Evolutionary conservation across 768 basidiomycete species (phyloP), one percentile per base, ranked within the genome.

Genomic region (Nevesoporus exiguus): DNA sequence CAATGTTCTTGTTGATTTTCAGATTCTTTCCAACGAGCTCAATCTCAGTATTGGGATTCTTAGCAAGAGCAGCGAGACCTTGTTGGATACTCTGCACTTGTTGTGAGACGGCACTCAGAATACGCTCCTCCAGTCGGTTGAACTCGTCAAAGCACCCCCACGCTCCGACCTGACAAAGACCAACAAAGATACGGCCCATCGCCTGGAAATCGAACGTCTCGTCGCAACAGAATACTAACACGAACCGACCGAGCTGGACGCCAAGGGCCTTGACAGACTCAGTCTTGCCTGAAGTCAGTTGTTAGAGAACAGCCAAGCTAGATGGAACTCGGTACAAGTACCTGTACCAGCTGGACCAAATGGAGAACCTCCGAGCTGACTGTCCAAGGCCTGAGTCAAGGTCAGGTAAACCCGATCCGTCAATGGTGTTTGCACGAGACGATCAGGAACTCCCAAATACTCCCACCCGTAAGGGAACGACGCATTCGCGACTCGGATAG

Each of bases 211-310:
- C 97, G 72, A 99, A 98, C 0, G 92, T 97, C 71, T 99, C 97
- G 71, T 99, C 97, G 66, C 97, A 99, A 69, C 97, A 98, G 76
- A 99, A 99, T n/a, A 99, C 97, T 45, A 99, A 80, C n/a, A 99
- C 97, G 65, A 99, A 99, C 34, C 97, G 86, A 37, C 97, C 97
- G 6, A 99, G 84, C 64, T 97, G 95, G 2, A 98, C 93, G 47
- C 97, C 97, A 21, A 99, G 84, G 2, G 97, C 95, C 72, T 99
- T 99, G 68, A 99, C 97, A 2, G 97, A 98, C 73, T 99, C 97
- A 0, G 97, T 99, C 77, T 99, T 99, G 29, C 95, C 93, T 93
- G 61, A 44, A 34, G 19, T 31, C 41, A 15, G 41, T 49, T 41
- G 51, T 55, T 13, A 56, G 55, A 27, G 40, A 49, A 57, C 37